Conservation (phyloP, 1,284 basidiomycete genomes). For the Leccinum angustisporum region DNA sequence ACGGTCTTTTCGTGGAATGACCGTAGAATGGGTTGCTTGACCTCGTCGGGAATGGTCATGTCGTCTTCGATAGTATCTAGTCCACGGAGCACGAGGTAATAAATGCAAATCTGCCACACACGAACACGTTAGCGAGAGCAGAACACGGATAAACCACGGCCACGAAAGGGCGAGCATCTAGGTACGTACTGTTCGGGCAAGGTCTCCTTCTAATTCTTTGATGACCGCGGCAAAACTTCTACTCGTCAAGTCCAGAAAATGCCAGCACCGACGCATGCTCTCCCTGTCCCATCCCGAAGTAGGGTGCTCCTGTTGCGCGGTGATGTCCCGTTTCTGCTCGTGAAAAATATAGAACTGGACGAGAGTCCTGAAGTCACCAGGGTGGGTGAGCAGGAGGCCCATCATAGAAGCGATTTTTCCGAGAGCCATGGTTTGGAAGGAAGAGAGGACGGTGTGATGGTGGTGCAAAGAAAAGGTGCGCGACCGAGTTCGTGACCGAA, state of each 20-base stretch:
- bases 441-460: not conserved
- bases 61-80: slow-evolving; percentile 98
- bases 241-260: slow-evolving; percentile 86
- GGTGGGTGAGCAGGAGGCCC: slow-evolving; percentile 68
- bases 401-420: slow-evolving; percentile 44
- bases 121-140: not conserved
- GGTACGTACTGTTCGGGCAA: slow-evolving; percentile 82
- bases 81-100: slow-evolving; percentile 92
- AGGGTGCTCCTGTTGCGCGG: slow-evolving; percentile 63
- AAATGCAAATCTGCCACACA: slow-evolving; percentile 77
- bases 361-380: slow-evolving; percentile 75
- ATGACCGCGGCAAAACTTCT: slow-evolving; percentile 93
- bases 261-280: slow-evolving; percentile 90
- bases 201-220: slow-evolving; percentile 94
- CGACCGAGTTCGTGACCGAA: not conserved
- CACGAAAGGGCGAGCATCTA: not conserved
- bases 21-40: slow-evolving; percentile 87
- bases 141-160: not conserved
- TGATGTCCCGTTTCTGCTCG: slow-evolving; percentile 74
- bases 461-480: not conserved
- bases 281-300: slow-evolving; percentile 82
- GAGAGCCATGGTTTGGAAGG: slow-evolving; percentile 15
- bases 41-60: slow-evolving; percentile 88
- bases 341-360: slow-evolving; percentile 80
- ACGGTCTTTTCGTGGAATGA: slow-evolving; percentile 83